These are phyloP conservation scores for Gaeumannomyces sp. DNA, from an alignment of 2,329 filamentous ascomycete genomes.

Conservation along the genomic window DNA sequence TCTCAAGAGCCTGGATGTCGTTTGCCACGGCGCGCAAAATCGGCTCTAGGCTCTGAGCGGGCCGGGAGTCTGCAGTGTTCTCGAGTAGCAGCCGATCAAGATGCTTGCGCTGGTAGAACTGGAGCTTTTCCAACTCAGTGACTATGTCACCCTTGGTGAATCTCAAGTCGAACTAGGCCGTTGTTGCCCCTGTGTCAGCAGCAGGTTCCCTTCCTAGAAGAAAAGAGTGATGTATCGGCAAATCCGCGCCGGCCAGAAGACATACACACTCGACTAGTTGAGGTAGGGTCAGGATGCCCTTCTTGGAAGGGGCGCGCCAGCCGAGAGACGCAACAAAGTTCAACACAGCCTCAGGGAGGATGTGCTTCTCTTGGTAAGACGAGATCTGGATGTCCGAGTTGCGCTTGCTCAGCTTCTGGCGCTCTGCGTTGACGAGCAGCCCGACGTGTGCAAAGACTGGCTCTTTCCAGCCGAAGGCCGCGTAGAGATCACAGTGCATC, in stretches of 20 bases:
- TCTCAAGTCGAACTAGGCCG: constrained; percentile 65
- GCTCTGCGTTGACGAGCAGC: constrained; percentile 61
- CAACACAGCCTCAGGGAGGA: constrained; percentile 45
- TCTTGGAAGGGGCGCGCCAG: constrained; percentile 61
- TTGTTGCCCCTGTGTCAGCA: neutral
- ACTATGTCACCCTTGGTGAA: constrained; percentile 89
- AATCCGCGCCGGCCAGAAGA: neutral
- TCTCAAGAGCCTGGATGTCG: neutral
- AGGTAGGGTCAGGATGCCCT: constrained; percentile 65
- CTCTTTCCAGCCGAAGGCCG: constrained; percentile 67
- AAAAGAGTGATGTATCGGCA: constrained; percentile 6
- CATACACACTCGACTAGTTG: constrained; percentile 64
- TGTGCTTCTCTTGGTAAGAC: constrained; percentile 40
- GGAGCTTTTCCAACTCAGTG: constrained; percentile 73
- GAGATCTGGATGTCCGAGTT: constrained; percentile 49
- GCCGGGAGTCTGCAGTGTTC: constrained; percentile 1
- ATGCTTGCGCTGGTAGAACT: constrained; percentile 59
- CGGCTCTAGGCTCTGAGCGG: neutral
- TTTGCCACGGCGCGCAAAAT: neutral
- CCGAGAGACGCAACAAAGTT: constrained; percentile 85
- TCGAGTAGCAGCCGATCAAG: constrained; percentile 15
- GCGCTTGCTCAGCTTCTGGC: constrained; percentile 81
- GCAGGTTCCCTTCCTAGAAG: too few relatives aligned
- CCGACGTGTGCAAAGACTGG: constrained; percentile 78
- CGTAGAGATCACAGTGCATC: constrained; percentile 62